Percentiles rank a stretch among this genome's conserved stretches.
phyloP scores from a whole-genome alignment of 371 early-diverging fungal species.

The Scutellospora calospora region DNA sequence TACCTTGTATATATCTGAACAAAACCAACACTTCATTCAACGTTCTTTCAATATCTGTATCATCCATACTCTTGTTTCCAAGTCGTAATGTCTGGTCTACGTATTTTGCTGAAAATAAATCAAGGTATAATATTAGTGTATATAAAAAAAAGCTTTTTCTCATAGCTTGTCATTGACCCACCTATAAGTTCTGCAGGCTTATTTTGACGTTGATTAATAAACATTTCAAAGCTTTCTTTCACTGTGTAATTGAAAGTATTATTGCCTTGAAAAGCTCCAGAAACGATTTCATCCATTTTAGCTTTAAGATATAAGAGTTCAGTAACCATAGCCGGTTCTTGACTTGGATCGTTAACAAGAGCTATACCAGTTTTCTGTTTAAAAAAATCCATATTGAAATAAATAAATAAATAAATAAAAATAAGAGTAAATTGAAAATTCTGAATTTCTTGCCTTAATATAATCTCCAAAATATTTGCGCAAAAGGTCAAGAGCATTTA shows the following conservation, averaged over 20 bases:
- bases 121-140: neutral
- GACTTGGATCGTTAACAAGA: conserved; percentile 60
- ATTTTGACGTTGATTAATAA: conserved; percentile 84
- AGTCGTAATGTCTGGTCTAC: conserved; percentile 47
- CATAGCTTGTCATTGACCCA: conserved; percentile 72
- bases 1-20: conserved; percentile 88
- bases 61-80: conserved; percentile 61
- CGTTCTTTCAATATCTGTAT: conserved; percentile 69
- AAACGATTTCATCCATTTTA: conserved; percentile 70
- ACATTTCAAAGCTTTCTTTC: conserved; percentile 87
- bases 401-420: conserved; percentile 1
- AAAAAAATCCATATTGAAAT: conserved; percentile 6
- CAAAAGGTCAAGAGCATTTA: conserved; percentile 53
- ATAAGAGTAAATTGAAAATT: neutral
- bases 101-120: conserved; percentile 48
- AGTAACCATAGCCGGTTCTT: conserved; percentile 71
- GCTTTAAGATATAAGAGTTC: conserved; percentile 74
- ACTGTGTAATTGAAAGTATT: conserved; percentile 68
- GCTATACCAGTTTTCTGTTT: conserved; percentile 67
- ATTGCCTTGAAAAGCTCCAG: conserved; percentile 67
- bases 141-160: conserved; percentile 26
- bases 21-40: conserved; percentile 79
- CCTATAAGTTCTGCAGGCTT: conserved; percentile 93
- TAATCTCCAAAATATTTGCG: conserved; percentile 51
- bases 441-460: conserved; percentile 54